Evolutionary conservation across 768 basidiomycete genomes (phyloP), one percentile per base, ranked within the genome.

Genomic region (Hemileccinum impolitum): DNA sequence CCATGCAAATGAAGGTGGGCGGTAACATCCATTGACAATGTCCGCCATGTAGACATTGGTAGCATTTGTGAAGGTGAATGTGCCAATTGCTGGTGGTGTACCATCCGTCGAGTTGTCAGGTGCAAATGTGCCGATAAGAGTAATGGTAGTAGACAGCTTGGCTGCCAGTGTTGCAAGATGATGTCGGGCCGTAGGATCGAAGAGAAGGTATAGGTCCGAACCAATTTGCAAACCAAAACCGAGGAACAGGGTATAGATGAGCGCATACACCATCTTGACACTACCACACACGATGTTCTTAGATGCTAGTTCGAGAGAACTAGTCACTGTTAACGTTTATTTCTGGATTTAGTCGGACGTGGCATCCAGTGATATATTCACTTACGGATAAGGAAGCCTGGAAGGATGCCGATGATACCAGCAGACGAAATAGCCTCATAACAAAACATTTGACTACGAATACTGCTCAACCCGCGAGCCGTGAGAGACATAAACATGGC

Each of bases 401-500:
- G 92, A 39, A 94, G 77, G 52, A 95, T 92, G 32, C 89, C 83
- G 28, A 94, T 88, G 47, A 94, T 89, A 21, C 84, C 84, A 43
- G 90, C 78, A 8, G 90, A 92, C 1, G 93, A 93, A 50, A 95
- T 87, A 3, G 94, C 88, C 3, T 90, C 86, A 63, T 94, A 96
- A 64, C 93, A 96, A 68, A 96, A 95, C 43, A 88, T 76, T 42
- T 84, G 77, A 43, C 75, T 79, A 15, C 78, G 78, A 50, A 92
- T 90, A 54, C 85, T 87, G 52, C 90, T 87, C 30, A 96, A 70
- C 9, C 84, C 92, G 39, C 93, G 84, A 35, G 92, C 86, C 25
- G 75, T 69, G 61, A 93, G 90, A 0, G 90, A 90, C 44, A 93
- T 83, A 28, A 88, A 64, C 48, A 90, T 90, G 1, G 88, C 86